Base-by-base conservation (phyloP, 139 green algal species). In the Chlorella sp. region DNA sequence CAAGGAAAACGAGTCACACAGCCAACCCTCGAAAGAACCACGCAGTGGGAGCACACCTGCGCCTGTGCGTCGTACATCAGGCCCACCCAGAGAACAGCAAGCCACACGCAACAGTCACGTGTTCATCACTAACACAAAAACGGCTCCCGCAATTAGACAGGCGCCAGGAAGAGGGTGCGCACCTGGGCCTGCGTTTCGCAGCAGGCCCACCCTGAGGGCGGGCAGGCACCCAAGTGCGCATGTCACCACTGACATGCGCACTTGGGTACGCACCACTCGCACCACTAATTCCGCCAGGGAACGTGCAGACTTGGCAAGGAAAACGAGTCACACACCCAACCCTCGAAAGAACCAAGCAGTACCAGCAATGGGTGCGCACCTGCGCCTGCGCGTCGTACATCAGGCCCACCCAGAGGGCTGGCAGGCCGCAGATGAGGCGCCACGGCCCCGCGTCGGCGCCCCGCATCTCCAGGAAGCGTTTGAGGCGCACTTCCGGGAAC, bases 401-500 rank as follows among this genome's bases (percentile, higher is more conserved):
- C 53, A 99, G 92, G 1, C 98, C 98, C 37, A 98, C 96, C 97
- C 97, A 99, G 28, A 99, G 89, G 9, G 98, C 98, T 2, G 98
- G 97, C 83, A 99, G 94, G 28, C 96, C 97, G 90, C 96, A 99
- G 84, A 99, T 98, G 85, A 96, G 94, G 81, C 94, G 93, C 96
- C 94, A 98, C 19, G 97, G 97, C 1, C 98, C 98, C 28, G 95
- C 96, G 91, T 99, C 98, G 0, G 98, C 98, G 68, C 98, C 98
- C 21, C 98, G 93, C 98, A 99, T 99, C 94, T 99, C 98, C 73
- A 99, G 90, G 90, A 97, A 99, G 36, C 90, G 94, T 92, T 99
- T 99, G 32, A 99, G 91, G 40, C 98, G 94, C 60, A 99, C 97
- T 90, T 99, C 98, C 0, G 97, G 98, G 93, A 99, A 99, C 90